Evolutionary conservation across 257 asterid genomes (phyloP).

Genomic region (Leonotis leonurus): DNA sequence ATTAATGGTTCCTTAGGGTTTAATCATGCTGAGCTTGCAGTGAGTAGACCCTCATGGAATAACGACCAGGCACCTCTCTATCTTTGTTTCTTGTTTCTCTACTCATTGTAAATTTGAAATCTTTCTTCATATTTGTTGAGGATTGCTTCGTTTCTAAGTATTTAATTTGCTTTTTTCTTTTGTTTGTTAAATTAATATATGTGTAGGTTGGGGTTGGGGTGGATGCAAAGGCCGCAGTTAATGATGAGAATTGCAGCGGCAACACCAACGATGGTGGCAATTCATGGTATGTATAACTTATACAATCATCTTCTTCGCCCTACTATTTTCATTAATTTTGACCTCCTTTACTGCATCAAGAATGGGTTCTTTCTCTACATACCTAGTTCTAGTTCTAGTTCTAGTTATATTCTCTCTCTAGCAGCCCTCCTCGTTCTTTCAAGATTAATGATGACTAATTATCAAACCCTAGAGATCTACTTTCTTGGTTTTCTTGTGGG

Average conservation of each 20-base stretch:
- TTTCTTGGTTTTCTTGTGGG: not conserved
- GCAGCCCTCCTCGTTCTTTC: not conserved
- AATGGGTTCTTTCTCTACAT: not conserved
- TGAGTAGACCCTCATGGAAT: slow-evolving; percentile 58
- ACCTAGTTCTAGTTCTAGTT: too few species aligned
- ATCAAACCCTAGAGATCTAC: slow-evolving; percentile 20
- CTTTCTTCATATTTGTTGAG: not conserved
- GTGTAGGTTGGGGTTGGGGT: slow-evolving; percentile 44
- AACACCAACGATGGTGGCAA: slow-evolving; percentile 46
- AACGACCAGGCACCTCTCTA: slow-evolving; percentile 45
- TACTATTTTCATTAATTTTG: not conserved
- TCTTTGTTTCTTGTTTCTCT: not conserved
- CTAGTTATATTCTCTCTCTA: not conserved
- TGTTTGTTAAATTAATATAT: not conserved
- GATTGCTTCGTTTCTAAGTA: slow-evolving; percentile 33
- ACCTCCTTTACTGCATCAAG: not conserved
- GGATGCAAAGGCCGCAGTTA: slow-evolving; percentile 49
- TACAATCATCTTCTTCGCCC: not conserved
- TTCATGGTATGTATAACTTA: slow-evolving; percentile 54
- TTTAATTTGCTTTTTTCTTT: not conserved
- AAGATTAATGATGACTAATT: slow-evolving; percentile 3
- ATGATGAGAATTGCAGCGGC: slow-evolving; percentile 53
- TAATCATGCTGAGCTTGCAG: slow-evolving; percentile 29
- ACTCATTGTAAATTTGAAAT: slow-evolving; percentile 20
- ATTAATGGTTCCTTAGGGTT: slow-evolving; percentile 52